A percentile compares a stretch with the other conserved stretches of the same genome.
These are phyloP conservation scores for Pseudogymnoascus sp. DNA, from an alignment of 2,329 filamentous ascomycete genomes.

Conservation along the genomic window DNA sequence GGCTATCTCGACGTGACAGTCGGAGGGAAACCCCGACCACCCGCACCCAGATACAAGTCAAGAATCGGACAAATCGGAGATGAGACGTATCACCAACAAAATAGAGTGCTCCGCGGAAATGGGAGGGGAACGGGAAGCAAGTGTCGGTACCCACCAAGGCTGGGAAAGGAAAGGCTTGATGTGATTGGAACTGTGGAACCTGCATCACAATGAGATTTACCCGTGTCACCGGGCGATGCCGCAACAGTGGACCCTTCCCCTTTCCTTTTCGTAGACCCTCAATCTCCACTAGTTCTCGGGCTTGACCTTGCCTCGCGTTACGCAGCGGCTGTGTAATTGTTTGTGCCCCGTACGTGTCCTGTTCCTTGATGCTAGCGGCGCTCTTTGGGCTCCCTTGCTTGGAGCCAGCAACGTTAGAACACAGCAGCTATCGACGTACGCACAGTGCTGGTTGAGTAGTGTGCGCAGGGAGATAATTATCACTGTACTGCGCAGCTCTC, in stretches of 20 bases:
- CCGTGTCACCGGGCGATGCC: conserved; percentile 1
- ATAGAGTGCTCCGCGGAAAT: background rate
- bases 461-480: background rate
- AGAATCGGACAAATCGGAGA: background rate
- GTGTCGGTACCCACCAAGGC: background rate
- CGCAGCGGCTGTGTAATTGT: background rate
- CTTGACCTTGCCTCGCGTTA: background rate
- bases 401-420: background rate
- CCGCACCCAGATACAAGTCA: background rate
- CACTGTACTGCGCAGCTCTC: background rate
- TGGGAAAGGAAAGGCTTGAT: background rate
- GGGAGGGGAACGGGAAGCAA: background rate
- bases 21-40: background rate
- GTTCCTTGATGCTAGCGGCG: background rate
- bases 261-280: background rate
- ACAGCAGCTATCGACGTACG: background rate
- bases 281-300: background rate
- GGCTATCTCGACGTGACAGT: background rate
- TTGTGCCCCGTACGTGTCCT: background rate
- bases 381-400: background rate
- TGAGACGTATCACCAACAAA: conserved; percentile 5
- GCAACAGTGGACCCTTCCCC: background rate
- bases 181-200: conserved; percentile 8
- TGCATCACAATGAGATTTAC: conserved; percentile 1
- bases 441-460: background rate